These are phyloP conservation scores for Hibiscus tridactylites DNA, from an alignment of 345 rosid genomes.

Conservation along the genomic window DNA sequence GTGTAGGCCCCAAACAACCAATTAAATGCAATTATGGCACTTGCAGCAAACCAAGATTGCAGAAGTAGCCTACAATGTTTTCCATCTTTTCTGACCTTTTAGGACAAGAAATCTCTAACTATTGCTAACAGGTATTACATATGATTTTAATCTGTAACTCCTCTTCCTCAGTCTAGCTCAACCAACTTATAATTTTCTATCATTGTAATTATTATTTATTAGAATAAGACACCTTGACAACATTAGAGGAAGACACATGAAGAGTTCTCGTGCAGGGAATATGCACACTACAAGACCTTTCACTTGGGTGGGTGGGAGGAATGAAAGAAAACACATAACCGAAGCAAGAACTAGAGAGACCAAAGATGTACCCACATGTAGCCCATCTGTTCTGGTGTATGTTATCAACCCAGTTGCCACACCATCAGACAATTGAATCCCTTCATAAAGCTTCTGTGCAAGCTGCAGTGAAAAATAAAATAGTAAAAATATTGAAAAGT, in stretches of 20 bases:
- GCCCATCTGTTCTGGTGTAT: constrained; percentile 91
- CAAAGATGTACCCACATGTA: constrained; percentile 62
- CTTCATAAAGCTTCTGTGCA: constrained; percentile 96
- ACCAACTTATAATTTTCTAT: neutral
- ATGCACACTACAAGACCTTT: neutral
- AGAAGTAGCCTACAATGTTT: neutral
- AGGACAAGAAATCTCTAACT: neutral
- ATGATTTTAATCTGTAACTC: neutral
- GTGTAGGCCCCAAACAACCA: neutral
- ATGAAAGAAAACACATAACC: neutral
- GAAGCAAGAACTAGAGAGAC: constrained; percentile 7
- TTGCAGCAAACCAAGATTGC: neutral
- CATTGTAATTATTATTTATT: neutral
- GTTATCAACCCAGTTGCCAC: constrained; percentile 83
- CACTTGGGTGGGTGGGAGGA: neutral
- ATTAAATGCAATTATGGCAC: neutral
- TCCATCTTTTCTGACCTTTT: neutral
- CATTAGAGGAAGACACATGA: neutral
- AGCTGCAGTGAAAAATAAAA: constrained; percentile 42
- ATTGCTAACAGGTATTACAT: neutral
- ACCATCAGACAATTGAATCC: constrained; percentile 64
- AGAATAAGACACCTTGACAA: neutral
- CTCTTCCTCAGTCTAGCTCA: neutral
- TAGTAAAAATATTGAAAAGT: neutral
- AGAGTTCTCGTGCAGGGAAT: neutral